Base-by-base conservation (phyloP, 768 basidiomycete species). In the Lactarius sanguifluus region DNA sequence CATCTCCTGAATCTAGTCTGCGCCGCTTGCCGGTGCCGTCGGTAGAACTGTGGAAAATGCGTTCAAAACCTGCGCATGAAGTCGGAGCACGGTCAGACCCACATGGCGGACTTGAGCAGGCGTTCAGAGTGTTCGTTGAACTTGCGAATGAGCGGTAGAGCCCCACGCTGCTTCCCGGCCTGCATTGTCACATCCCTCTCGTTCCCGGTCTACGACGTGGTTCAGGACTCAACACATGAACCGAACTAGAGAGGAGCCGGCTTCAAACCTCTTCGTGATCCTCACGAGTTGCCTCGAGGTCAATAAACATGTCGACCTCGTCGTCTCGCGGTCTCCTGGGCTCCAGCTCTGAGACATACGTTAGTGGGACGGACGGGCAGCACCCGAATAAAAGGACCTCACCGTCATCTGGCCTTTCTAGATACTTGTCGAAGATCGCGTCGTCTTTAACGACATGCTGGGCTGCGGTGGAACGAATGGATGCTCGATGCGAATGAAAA, bases 81-180 rank as follows among this genome's bases (percentile, higher is more conserved):
- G 62, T 41, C 20, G 38, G 43, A 56, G 32, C 20, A 70, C 23
- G 76, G 3, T 20, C 16, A 9, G n/a, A 73, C 80, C 71, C 73
- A 91, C 91, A 93, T 72, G 5, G 91, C 89, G 52, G 92, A 87
- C 65, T 90, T 89, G 16, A 98, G 79, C 12, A 98, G 79, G 70
- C 94, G 80, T 71, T 96, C 94, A 0, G 94, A 97, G 76, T 99
- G 97, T 73, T 98, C 94, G 72, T 98, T 99, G 78, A 99, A 98
- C 74, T 96, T 92, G 58, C 96, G 84, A 70, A 99, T 98, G 57
- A 98, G 82, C 0, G 97, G 97, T 28, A 99, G 77, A 15, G 92
- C 91, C 41, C 88, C 90, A 59, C 87, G 83, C 75, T 97, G 91
- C 72, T 89, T 85, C 18, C 97, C 97, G 16, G 96, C 87, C 75